Evolutionary conservation across 495 filamentous ascomycete species (phyloP).

Genomic region (Hyaloscypha hepaticicola): DNA sequence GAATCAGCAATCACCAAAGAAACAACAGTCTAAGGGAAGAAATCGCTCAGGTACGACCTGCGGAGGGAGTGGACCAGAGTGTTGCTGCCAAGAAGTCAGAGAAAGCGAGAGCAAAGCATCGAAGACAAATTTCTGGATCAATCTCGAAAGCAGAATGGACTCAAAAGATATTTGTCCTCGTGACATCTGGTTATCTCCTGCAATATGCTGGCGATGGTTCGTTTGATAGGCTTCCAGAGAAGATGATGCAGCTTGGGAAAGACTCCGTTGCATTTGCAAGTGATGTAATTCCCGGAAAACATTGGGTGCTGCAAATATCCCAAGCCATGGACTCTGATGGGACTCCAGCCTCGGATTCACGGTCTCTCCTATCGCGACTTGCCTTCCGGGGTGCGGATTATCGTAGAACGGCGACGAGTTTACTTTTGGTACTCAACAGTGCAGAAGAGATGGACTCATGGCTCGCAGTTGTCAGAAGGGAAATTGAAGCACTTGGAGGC

Average conservation of each 20-base stretch:
- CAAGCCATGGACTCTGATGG: slow-evolving; percentile 66
- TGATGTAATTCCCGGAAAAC: slow-evolving; percentile 87
- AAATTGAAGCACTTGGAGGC: slow-evolving; percentile 69
- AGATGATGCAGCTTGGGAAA: slow-evolving; percentile 76
- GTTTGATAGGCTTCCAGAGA: slow-evolving; percentile 82
- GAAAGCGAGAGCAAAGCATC: slow-evolving; percentile 36
- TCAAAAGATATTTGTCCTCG: slow-evolving; percentile 73
- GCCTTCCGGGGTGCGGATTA: slow-evolving; percentile 61
- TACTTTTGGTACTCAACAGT: slow-evolving; percentile 78
- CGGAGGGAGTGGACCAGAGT: slow-evolving; percentile 39
- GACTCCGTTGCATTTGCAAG: slow-evolving; percentile 91
- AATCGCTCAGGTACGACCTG: slow-evolving; percentile 36
- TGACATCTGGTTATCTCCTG: slow-evolving; percentile 79
- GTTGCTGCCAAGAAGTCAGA: slow-evolving; percentile 25
- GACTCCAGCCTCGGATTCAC: slow-evolving; percentile 48
- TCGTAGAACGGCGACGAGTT: slow-evolving; percentile 57
- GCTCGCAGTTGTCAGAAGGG: slow-evolving; percentile 63
- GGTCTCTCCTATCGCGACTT: slow-evolving; percentile 69
- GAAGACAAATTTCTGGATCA: slow-evolving; percentile 57
- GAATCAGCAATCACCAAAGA: slow-evolving; percentile 52
- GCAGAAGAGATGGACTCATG: slow-evolving; percentile 86
- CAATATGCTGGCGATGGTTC: slow-evolving; percentile 83
- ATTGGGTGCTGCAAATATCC: slow-evolving; percentile 91
- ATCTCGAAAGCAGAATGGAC: slow-evolving; percentile 72
- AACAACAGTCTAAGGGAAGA: slow-evolving; percentile 45